Percentiles rank a stretch among this genome's conserved stretches.
Evolutionary conservation across 1,284 basidiomycete genomes (phyloP).

Genomic region (Amylostereum areolatum): DNA sequence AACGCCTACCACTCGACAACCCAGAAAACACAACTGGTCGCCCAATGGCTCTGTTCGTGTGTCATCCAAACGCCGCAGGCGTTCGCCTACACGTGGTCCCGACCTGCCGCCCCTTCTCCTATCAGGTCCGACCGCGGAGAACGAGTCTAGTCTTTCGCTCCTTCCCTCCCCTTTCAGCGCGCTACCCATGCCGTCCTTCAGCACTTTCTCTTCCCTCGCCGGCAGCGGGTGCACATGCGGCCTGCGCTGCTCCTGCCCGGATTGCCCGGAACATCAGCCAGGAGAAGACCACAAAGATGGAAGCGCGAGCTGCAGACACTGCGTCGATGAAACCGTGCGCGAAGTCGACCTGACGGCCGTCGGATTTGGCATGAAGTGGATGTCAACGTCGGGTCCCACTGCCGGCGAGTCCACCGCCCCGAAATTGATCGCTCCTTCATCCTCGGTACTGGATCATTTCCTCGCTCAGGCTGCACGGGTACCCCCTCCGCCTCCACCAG

Average conservation of each 20-base stretch:
- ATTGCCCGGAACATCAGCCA: slow-evolving; percentile 52
- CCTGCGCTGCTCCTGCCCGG: slow-evolving; percentile 55
- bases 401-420: neutral
- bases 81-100: slow-evolving; percentile 11
- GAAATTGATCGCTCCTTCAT: neutral
- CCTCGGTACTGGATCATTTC: slow-evolving; percentile 27
- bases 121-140: neutral
- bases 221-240: slow-evolving; percentile 65
- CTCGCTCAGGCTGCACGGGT: slow-evolving; percentile 53
- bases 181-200: slow-evolving; percentile 46
- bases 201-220: slow-evolving; percentile 44
- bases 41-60: neutral
- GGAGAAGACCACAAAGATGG: slow-evolving; percentile 41
- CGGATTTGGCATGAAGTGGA: slow-evolving; percentile 9
- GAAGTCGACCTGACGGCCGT: slow-evolving; percentile 32
- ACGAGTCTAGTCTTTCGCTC: neutral
- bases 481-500: slow-evolving; percentile 38
- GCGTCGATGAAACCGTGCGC: slow-evolving; percentile 39
- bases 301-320: slow-evolving; percentile 37
- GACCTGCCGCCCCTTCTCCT: slow-evolving; percentile 37
- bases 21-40: neutral
- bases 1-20: too few species aligned
- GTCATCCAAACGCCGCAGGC: neutral
- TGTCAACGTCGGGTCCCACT: neutral
- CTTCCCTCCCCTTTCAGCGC: slow-evolving; percentile 28